Evolutionary conservation across 2,329 filamentous ascomycete genomes (phyloP).

Genomic region (Talaromyces amestolkiae): DNA sequence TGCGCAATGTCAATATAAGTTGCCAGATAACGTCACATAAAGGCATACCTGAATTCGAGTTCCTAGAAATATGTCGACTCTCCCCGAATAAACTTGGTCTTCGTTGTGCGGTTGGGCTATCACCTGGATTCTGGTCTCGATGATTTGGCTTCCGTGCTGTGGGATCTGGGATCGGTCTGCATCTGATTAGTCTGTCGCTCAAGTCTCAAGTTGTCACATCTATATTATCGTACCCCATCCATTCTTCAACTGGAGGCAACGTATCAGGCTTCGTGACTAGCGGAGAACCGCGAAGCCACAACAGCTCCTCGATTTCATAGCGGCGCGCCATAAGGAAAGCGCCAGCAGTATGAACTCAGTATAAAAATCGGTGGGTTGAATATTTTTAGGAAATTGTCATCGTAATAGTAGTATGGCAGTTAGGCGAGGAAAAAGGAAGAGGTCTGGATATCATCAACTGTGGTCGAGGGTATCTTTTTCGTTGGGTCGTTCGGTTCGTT

Average conservation of each 20-base stretch:
- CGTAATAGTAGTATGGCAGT: not conserved
- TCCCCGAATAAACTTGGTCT: conserved; percentile 44
- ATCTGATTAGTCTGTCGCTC: not conserved
- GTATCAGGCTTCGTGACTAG: conserved; percentile 75
- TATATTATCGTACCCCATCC: conserved; percentile 79
- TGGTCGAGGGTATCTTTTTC: not conserved
- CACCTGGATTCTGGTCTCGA: conserved; percentile 37
- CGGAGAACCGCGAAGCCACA: conserved; percentile 75
- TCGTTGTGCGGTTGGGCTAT: conserved; percentile 31
- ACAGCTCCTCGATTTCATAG: conserved; percentile 75
- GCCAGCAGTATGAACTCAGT: conserved; percentile 22
- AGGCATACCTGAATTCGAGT: conserved; percentile 47
- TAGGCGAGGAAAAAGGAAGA: not conserved
- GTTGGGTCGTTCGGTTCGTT: conserved; percentile 4
- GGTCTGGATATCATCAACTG: not conserved
- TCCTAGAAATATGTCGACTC: conserved; percentile 45
- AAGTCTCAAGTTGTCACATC: not conserved
- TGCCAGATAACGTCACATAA: not conserved
- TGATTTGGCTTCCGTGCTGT: conserved; percentile 38
- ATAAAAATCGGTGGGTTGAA: not conserved
- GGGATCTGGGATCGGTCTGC: conserved; percentile 44
- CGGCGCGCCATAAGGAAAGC: conserved; percentile 45
- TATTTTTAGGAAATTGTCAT: not conserved
- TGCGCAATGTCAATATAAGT: conserved; percentile 9
- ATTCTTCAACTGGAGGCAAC: conserved; percentile 83